Evolutionary conservation across 495 filamentous ascomycete genomes (phyloP).

Genomic region (Letharia columbiana): DNA sequence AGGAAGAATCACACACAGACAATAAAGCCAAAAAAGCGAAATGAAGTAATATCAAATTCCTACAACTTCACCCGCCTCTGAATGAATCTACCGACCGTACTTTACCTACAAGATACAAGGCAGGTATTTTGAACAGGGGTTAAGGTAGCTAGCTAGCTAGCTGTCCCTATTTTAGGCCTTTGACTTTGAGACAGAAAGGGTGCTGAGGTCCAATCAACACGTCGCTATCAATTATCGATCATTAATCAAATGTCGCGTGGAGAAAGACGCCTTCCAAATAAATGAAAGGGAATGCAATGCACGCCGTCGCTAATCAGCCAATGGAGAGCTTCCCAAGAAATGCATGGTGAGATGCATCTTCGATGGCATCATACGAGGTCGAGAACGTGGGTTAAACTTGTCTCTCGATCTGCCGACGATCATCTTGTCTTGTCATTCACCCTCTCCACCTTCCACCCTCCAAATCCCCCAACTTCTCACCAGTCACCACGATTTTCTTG

Average conservation of each 20-base stretch:
- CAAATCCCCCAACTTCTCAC: too few species aligned
- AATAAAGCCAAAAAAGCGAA: neutral
- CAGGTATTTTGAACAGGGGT: neutral
- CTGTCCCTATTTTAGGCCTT: neutral
- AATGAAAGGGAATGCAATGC: neutral
- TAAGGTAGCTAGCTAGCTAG: neutral
- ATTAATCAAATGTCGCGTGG: neutral
- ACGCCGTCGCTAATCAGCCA: constrained; percentile 1
- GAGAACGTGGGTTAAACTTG: neutral
- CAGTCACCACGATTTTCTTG: too few species aligned
- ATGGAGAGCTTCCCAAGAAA: neutral
- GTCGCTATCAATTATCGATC: neutral
- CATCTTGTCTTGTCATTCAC: neutral
- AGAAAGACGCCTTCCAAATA: neutral
- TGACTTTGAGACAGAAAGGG: neutral
- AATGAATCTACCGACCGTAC: too few species aligned
- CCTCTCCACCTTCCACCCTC: too few species aligned
- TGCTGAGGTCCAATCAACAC: constrained; percentile 8
- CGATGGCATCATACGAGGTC: constrained; percentile 3
- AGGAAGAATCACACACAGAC: neutral
- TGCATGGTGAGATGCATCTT: neutral
- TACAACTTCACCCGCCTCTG: too few species aligned
- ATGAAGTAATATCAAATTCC: constrained; percentile 3
- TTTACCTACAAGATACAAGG: too few species aligned
- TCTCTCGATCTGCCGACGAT: neutral